A percentile compares a stretch with the other conserved stretches of the same genome.
Conservation (phyloP, 169 alveolate species). For the Theileria annulata region DNA sequence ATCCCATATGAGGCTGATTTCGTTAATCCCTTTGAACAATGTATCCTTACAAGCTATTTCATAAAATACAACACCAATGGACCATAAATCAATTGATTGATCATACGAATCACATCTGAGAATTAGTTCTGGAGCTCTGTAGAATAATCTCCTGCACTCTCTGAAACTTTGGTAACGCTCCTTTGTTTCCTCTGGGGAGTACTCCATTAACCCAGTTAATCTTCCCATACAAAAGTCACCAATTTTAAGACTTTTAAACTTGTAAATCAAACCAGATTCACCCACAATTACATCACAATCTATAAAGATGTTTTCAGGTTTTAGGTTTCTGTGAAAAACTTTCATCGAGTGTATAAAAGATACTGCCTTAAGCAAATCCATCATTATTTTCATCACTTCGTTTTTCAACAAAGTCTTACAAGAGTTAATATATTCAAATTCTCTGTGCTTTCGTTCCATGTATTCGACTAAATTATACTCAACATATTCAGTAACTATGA, state of each 20-base stretch:
- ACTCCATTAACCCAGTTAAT: conserved; percentile 1
- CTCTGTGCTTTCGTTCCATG: conserved; percentile 36
- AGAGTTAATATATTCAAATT: neutral
- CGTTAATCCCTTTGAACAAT: conserved; percentile 9
- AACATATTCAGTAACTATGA: conserved; percentile 55
- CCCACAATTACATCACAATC: conserved; percentile 47
- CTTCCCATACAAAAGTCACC: conserved; percentile 41
- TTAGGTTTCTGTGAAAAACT: conserved; percentile 73
- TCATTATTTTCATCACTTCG: conserved; percentile 37
- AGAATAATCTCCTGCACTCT: conserved; percentile 58
- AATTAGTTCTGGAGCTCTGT: conserved; percentile 91
- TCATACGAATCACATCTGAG: conserved; percentile 83
- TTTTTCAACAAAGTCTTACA: conserved; percentile 3
- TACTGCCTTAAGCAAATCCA: conserved; percentile 35
- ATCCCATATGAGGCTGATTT: conserved; percentile 19
- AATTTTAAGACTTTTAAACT: conserved; percentile 22
- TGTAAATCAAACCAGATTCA: neutral
- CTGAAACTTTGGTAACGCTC: conserved; percentile 26
- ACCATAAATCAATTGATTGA: conserved; percentile 90
- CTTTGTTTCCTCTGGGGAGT: conserved; percentile 48
- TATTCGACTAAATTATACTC: conserved; percentile 38
- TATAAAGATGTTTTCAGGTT: conserved; percentile 76
- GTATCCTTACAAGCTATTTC: conserved; percentile 66
- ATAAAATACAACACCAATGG: conserved; percentile 89
- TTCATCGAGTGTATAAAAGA: conserved; percentile 28